Base-by-base conservation (phyloP, 805 yeast species). In the Wickerhamomyces canadensis region DNA sequence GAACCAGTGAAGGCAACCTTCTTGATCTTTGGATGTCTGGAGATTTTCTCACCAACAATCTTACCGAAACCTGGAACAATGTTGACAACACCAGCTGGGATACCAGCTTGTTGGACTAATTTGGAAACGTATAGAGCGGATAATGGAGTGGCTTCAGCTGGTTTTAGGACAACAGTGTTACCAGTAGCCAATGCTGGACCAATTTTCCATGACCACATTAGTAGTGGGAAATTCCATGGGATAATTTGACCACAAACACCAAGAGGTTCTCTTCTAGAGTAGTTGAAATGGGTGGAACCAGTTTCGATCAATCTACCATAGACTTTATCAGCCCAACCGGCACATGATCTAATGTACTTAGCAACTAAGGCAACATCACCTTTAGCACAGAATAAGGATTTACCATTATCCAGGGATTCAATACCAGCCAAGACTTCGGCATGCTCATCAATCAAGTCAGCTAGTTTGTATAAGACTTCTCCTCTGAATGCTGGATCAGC, bases 1-100 rank as follows among this genome's bases (percentile, higher is more conserved):
- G 96, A 88, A 50, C 97, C 97, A 40, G 97, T 89, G 68, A 89
- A 89, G 11, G 96, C 95, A 57, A 89, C 73, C 73, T 89, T 89
- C 68, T 84, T 84, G 54, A 89, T 78, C 60, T 74, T 78, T 52
- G 80, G 81, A 65, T 89, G 96, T 40, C 70, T 63, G 34, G 91
- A 72, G 47, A 89, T 74, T 31, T 87, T 83, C 45, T 77, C 77
- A 62, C 97, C 97, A 37, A 91, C 83, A 54, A 74, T 79, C 58
- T 76, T 76, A 60, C 97, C 97, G 52, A 74, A 80, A 40, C 97
- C 97, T 48, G 89, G 78, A 36, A 89, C 72, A 52, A 89, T 75
- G 68, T 89, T 89, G 49, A 87, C 70, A 25, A 87, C 95, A 66
- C 97, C 97, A 26, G 85, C 75, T 49, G 97, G 96, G 62, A 86